These are phyloP conservation scores for Suillus placidus DNA, from an alignment of 768 basidiomycete species.

Conservation along the genomic window DNA sequence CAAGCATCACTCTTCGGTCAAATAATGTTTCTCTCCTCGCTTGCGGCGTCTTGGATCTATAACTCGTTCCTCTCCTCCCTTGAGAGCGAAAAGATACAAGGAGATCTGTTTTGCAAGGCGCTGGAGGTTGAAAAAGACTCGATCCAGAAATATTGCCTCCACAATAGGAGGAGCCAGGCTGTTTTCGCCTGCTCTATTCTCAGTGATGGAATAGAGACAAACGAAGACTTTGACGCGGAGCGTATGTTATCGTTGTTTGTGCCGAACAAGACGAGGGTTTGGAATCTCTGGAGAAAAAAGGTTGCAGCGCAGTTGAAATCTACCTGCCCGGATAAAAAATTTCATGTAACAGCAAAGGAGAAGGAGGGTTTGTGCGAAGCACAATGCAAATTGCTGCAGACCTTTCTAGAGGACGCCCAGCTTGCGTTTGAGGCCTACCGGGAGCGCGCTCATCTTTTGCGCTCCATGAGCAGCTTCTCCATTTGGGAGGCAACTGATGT, in stretches of 20 bases:
- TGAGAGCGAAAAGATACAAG: conserved; percentile 38
- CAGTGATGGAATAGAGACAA: conserved; percentile 24
- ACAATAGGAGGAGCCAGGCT: conserved; percentile 24
- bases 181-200: conserved; percentile 30
- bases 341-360: conserved; percentile 17
- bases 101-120: conserved; percentile 19
- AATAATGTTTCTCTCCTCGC: conserved; percentile 35
- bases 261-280: conserved; percentile 27
- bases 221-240: conserved; percentile 7
- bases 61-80: conserved; percentile 40
- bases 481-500: neutral
- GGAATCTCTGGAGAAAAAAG: conserved; percentile 28
- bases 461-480: neutral
- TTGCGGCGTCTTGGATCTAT: conserved; percentile 38
- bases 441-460: rapidly evolving
- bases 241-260: conserved; percentile 25
- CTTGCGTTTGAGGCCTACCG: conserved; percentile 21
- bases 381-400: conserved; percentile 11
- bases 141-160: conserved; percentile 25
- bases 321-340: neutral
- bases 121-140: conserved; percentile 13
- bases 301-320: conserved; percentile 23
- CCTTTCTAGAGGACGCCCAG: conserved; percentile 22
- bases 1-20: conserved; percentile 39
- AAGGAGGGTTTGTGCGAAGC: conserved; percentile 9